Conservation (phyloP, 176 grass and related monocot species). For the Aegilops tauschii region DNA sequence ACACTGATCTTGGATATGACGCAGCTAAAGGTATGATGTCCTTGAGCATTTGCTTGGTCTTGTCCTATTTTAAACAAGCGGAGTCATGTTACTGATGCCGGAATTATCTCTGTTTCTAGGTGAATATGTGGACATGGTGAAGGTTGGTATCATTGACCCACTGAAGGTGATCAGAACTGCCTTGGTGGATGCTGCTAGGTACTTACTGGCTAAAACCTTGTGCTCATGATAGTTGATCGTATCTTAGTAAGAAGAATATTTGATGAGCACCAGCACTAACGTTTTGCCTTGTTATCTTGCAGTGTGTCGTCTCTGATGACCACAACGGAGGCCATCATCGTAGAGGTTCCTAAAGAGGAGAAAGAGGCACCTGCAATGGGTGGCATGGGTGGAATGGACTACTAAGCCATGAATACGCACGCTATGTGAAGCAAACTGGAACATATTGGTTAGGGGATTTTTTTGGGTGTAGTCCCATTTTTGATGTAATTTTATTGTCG, state of each 20-base stretch:
- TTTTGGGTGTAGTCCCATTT: slow-evolving; percentile 43
- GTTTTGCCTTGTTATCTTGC: neutral
- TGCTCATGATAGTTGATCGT: neutral
- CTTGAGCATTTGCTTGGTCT: neutral
- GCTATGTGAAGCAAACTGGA: slow-evolving; percentile 21
- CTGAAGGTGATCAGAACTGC: slow-evolving; percentile 99
- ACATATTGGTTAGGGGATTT: slow-evolving; percentile 34
- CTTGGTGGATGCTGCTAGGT: slow-evolving; percentile 96
- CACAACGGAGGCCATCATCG: slow-evolving; percentile 86
- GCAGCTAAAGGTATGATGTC: slow-evolving; percentile 72
- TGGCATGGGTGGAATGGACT: slow-evolving; percentile 95
- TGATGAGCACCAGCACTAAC: neutral
- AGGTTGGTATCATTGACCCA: slow-evolving; percentile 93
- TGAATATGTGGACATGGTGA: slow-evolving; percentile 98
- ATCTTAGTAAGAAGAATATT: neutral
- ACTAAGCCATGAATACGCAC: slow-evolving; percentile 35
- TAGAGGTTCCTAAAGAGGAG: slow-evolving; percentile 84
- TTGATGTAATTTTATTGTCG: slow-evolving; percentile 25
- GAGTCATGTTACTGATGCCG: neutral
- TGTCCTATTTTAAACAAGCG: neutral
- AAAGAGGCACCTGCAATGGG: slow-evolving; percentile 66
- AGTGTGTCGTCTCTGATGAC: slow-evolving; percentile 98
- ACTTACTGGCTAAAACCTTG: neutral
- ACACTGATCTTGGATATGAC: slow-evolving; percentile 89
- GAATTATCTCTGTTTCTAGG: slow-evolving; percentile 30